Evolutionary conservation across 2,329 filamentous ascomycete genomes (phyloP).

Genomic region (Helotiales sp.): DNA sequence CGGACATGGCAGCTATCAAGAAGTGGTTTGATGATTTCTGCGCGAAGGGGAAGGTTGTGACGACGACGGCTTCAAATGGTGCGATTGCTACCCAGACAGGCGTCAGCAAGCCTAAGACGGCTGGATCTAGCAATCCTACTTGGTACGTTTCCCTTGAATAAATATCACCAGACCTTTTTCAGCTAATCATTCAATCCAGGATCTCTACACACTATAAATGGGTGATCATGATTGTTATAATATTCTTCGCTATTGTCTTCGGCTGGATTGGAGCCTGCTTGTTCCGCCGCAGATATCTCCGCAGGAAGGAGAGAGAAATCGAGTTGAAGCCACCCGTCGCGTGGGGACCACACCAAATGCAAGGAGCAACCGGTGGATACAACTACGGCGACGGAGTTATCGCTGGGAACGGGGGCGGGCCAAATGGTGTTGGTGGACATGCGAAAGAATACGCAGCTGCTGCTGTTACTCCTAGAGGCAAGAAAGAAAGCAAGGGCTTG

Average conservation of each 20-base stretch:
- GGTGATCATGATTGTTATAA: constrained; percentile 80
- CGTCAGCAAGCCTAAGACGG: constrained; percentile 6
- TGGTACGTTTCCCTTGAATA: constrained; percentile 29
- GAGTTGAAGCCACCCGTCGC: constrained; percentile 46
- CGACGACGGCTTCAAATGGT: constrained; percentile 29
- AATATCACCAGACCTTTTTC: no score
- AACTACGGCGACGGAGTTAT: constrained; percentile 30
- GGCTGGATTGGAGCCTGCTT: constrained; percentile 72
- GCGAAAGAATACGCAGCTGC: constrained; percentile 27
- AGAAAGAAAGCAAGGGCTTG: constrained; percentile 31
- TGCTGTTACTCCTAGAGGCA: constrained; percentile 25
- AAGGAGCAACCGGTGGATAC: constrained; percentile 36
- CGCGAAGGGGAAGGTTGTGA: constrained; percentile 48
- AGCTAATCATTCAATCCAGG: constrained; percentile 52
- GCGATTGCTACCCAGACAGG: constrained; percentile 10
- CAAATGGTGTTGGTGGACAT: constrained; percentile 18
- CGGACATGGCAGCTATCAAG: constrained; percentile 60
- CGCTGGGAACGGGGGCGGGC: constrained; percentile 14
- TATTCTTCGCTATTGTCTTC: constrained; percentile 69
- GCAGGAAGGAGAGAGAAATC: constrained; percentile 63
- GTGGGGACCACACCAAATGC: constrained; percentile 47
- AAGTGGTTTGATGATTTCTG: constrained; percentile 76
- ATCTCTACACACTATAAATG: constrained; percentile 74
- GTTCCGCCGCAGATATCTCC: constrained; percentile 75
- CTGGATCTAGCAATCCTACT: neutral